Conservation (phyloP, 768 basidiomycete genomes). For the Naganishia randhawae region DNA sequence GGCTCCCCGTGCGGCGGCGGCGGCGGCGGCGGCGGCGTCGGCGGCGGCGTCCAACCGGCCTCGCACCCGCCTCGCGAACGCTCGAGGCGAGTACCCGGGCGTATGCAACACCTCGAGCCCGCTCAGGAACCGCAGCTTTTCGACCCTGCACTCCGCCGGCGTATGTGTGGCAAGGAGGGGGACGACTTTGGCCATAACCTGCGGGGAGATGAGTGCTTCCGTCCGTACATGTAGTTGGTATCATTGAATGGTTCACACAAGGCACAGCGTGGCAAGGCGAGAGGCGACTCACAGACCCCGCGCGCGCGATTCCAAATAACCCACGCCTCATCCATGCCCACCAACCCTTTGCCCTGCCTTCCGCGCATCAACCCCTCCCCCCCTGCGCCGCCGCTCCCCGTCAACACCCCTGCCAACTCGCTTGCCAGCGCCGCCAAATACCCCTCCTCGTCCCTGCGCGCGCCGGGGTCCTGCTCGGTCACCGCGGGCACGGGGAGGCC, state of each 20-base stretch:
- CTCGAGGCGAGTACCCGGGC: constrained; percentile 64
- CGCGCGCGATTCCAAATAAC: constrained; percentile 90
- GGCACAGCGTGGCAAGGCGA: background rate
- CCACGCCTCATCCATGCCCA: constrained; percentile 90
- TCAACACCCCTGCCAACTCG: constrained; percentile 74
- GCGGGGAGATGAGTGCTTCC: constrained; percentile 80
- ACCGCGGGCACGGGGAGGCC: constrained; percentile 80
- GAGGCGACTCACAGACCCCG: constrained; percentile 67
- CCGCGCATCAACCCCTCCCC: constrained; percentile 60
- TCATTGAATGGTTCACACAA: background rate
- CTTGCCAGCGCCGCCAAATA: constrained; percentile 77
- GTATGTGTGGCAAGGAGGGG: constrained; percentile 67
- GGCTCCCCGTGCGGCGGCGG: background rate
- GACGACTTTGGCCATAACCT: constrained; percentile 72
- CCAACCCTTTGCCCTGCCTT: constrained; percentile 61
- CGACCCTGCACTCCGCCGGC: constrained; percentile 59
- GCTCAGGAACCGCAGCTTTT: constrained; percentile 64
- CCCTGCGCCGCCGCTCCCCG: constrained; percentile 43
- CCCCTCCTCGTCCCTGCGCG: constrained; percentile 72
- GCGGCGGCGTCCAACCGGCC: background rate
- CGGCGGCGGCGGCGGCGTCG: background rate
- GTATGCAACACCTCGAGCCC: constrained; percentile 80
- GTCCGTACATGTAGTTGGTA: constrained; percentile 5
- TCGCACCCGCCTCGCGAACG: constrained; percentile 61
- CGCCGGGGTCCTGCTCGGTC: constrained; percentile 62